Evolutionary conservation across 441 rosid species (phyloP), one percentile per base, ranked within the genome.

Genomic region (Corymbia citriodora): DNA sequence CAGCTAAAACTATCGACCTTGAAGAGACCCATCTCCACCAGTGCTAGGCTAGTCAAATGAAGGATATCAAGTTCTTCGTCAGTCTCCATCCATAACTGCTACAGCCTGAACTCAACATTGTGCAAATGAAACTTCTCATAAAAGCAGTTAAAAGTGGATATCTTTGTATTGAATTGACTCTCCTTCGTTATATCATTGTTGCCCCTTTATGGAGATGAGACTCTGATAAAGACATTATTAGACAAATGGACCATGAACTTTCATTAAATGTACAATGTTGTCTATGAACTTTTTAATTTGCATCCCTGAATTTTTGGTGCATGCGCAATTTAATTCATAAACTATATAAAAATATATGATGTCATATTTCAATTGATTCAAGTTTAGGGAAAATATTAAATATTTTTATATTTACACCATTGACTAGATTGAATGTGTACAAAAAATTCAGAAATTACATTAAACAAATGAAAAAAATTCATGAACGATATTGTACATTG

Each of bases 301-400:
- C 65, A 59, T 10, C 14, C 7, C 0, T 25, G 14, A 59, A 59
- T 3, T 59, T 23, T 59, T 59, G 25, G 25, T 59, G 25, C 6
- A 59, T 10, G 5, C 25, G 65, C 14, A 59, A 59, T 9, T 25
- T 59, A 59, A 7, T 25, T 23, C 14, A 9, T 23, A 59, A 59
- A 9, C 10, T 10, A 25, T 59, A 59, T 59, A 13, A 57, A 57
- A 57, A 57, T 0, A 57, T 57, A 2, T 0, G 10, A 59, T 23
- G 2, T 59, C 25, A 25, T 59, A 12, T 0, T 59, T 59, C 12
- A 23, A 59, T 59, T 25, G 8, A 59, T 59, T 59, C n/a, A 25
- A 59, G 65, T 59, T 59, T 0, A 0, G n/a, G 14, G 0, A 59
- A 6, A 59, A 25, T 59, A 59, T 25, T 3, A 11, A 19, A 19